Base-by-base conservation (phyloP, 164 flowering plant genomes). In the Dillenia turbinata region DNA sequence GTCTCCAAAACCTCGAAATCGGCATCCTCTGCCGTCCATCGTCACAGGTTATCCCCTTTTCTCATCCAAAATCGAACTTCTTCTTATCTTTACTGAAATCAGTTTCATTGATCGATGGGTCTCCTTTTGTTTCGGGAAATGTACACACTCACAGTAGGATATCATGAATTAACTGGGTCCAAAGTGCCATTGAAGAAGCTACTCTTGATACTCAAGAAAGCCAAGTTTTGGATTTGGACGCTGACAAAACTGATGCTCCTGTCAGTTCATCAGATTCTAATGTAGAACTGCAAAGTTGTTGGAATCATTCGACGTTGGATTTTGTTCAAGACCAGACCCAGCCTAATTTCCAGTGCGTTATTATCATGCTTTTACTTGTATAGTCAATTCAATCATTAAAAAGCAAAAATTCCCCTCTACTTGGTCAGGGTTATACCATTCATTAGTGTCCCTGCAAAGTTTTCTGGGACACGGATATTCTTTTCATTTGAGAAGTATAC, bases 241-340 rank as follows among this genome's bases (percentile, higher is more conserved):
- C 45, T n/a, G 78, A 75, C 13, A 56, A 57, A 40, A 24, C 17
- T 14, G 33, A 9, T 9, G 65, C 60, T 1, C 45, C 64, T 19
- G 14, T 0, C 3, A 26, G 50, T 52, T 77, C 85, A 0, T 16
- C 78, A 0, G 58, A 57, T 44, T 16, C 78, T 0, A 57, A 57
- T 44, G 80, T 76, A 10, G 92, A 90, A 53, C 57, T 94, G 78
- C 91, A 94, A 19, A 47, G 87, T 91, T 17, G 65, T 86, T 12
- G 96, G 98, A 47, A 67, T 94, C 44, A 81, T 94, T 57, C 81
- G 97, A 8, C 89, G 86, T 16, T 71, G 81, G 62, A 87, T 94
- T 75, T 64, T 94, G 79, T 94, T 94, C 81, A 91, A 91, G 78
- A 87, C 87, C 71, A 80, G 98, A 63, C 96, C 97, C 3, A 86